phyloP scores from a whole-genome alignment of 2,329 filamentous ascomycete species.

The Sarocladium strictum region DNA sequence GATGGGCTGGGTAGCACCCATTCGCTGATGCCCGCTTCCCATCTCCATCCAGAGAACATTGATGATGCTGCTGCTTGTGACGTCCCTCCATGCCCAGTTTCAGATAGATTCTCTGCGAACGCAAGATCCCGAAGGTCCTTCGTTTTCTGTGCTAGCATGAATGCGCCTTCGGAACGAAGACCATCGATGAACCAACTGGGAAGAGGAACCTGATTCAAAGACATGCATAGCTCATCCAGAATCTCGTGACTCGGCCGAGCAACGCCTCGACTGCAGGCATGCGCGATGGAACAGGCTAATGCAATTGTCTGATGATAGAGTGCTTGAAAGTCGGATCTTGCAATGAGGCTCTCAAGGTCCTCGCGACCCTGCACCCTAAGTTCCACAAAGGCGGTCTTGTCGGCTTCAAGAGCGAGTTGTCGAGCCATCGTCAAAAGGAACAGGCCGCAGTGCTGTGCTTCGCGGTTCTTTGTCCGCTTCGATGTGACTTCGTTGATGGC shows the following conservation, averaged over 20 bases:
- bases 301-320: conserved; percentile 25
- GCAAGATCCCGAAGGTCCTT: conserved; percentile 47
- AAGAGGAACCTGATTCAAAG: conserved; percentile 29
- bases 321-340: conserved; percentile 7
- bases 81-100: background rate
- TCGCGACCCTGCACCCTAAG: background rate
- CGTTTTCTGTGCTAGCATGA: conserved; percentile 45
- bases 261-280: conserved; percentile 38
- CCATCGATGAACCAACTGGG: conserved; percentile 26
- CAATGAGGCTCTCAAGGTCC: background rate
- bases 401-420: conserved; percentile 18
- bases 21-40: conserved; percentile 36
- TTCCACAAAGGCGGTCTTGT: background rate
- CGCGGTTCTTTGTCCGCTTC: conserved; percentile 9
- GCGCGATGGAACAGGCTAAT: conserved; percentile 40
- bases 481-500: conserved; percentile 15
- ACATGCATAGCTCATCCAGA: conserved; percentile 33
- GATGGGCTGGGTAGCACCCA: conserved; percentile 23
- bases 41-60: conserved; percentile 30
- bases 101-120: conserved; percentile 42
- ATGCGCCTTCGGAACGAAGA: conserved; percentile 41
- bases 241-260: conserved; percentile 30
- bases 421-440: conserved; percentile 22
- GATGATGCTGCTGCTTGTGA: conserved; percentile 9
- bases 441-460: conserved; percentile 13